phyloP scores from a whole-genome alignment of 495 filamentous ascomycete species.

The Astrothelium macrocarpum region DNA sequence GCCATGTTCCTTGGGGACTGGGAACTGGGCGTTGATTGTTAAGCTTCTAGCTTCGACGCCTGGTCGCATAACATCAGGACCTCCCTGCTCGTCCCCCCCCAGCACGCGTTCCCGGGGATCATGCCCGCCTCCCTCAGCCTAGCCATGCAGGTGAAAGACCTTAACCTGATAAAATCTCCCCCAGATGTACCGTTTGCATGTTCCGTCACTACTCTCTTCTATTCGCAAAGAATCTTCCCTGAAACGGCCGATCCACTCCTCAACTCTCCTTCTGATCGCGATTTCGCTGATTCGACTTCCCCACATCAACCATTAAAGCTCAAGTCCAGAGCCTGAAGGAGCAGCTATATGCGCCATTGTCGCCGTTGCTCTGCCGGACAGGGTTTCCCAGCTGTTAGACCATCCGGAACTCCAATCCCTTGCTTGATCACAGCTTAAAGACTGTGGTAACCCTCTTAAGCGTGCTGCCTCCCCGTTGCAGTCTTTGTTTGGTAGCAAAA shows the following conservation, averaged over 20 bases:
- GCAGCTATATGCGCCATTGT: background rate
- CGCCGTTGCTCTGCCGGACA: background rate
- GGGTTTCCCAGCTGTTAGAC: background rate
- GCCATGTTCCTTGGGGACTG: background rate
- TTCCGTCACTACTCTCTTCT: background rate
- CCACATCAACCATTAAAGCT: background rate
- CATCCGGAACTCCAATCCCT: conserved; percentile 1
- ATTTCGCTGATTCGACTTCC: background rate
- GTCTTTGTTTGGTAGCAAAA: background rate
- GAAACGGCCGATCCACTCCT: background rate
- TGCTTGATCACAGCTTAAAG: background rate
- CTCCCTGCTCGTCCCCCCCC: background rate
- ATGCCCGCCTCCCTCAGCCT: background rate
- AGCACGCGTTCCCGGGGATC: background rate
- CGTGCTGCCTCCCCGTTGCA: background rate
- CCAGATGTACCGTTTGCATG: background rate
- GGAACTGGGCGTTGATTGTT: background rate
- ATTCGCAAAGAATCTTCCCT: background rate
- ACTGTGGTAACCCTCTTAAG: background rate
- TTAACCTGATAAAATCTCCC: background rate
- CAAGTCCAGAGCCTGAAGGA: background rate
- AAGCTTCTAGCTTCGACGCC: conserved; percentile 4
- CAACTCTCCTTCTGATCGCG: background rate
- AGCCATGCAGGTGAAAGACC: background rate
- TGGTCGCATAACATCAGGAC: background rate